phyloP scores from a whole-genome alignment of 306 rosid genomes.

The Quercus engelmannii region DNA sequence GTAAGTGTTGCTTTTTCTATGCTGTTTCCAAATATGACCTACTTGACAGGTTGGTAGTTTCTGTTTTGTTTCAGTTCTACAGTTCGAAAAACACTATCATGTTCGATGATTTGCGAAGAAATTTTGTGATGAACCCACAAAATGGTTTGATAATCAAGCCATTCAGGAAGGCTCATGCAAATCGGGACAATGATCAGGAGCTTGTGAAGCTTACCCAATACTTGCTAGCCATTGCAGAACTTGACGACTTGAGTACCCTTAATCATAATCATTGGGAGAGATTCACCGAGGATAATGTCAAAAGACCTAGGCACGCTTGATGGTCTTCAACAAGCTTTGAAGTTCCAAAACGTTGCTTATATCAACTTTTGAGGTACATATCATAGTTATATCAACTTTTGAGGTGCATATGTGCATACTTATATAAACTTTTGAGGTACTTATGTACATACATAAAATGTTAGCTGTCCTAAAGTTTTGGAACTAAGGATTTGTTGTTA shows the following conservation, averaged over 20 bases:
- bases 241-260: slow-evolving; percentile 73
- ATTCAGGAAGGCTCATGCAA: slow-evolving; percentile 96
- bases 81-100: slow-evolving; percentile 75
- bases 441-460: too few species aligned
- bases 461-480: too few species aligned
- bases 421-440: too few species aligned
- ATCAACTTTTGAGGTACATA: slow-evolving; percentile 8
- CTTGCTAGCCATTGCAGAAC: slow-evolving; percentile 88
- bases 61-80: slow-evolving; percentile 62
- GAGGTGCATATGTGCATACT: not conserved
- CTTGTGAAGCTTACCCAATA: slow-evolving; percentile 84
- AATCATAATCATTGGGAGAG: slow-evolving; percentile 68
- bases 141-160: slow-evolving; percentile 89
- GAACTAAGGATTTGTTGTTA: too few species aligned
- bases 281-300: slow-evolving; percentile 57
- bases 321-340: not conserved
- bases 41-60: slow-evolving; percentile 19
- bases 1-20: slow-evolving; percentile 1
- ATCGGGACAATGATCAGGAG: slow-evolving; percentile 77
- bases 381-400: not conserved
- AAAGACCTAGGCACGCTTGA: slow-evolving; percentile 78
- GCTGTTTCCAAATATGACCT: not conserved
- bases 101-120: slow-evolving; percentile 90
- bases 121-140: slow-evolving; percentile 97
- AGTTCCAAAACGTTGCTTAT: not conserved